Base-by-base conservation (phyloP, 495 filamentous ascomycete genomes). In the Penicillium cataractarum region DNA sequence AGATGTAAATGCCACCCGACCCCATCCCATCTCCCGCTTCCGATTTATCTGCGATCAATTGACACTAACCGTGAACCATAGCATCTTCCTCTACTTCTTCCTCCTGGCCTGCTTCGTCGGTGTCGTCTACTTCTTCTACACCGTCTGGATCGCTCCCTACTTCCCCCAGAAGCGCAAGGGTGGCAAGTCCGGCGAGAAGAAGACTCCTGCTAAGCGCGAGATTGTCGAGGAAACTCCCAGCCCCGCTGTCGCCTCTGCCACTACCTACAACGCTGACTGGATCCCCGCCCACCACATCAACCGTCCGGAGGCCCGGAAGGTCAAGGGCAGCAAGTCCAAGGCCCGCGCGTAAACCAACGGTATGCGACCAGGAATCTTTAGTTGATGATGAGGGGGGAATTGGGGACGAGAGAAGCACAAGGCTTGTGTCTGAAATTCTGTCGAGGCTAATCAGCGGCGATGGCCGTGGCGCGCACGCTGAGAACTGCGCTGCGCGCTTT, bases 51-150 rank as follows among this genome's bases (percentile, higher is more conserved):
- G 63, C 55, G 35, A 37, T 31, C 22, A 21, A 46, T 61, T 56
- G 21, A 6, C 21, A 63, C 65, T 82, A 65, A 82, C 48, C n/a
- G 15, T 54, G 39, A 39, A 48, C 57, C 32, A 22, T 62, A 96
- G 93, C 68, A 90, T 97, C 78, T 99, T 99, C 87, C 89, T 99
- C 61, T 99, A 98, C 82, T 87, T 97, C 75, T 86, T 98, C 83
- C 92, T 99, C 65, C 76, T 86, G 58, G 86, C 84, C 59, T 85
- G 81, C 70, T 93, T 96, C 73, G 86, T 73, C 65, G 92, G 89
- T 58, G 91, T 89, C 44, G 81, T 87, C 75, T 97, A 95, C 86
- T 97, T 96, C 76, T 93, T 97, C 79, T 99, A 99, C 84, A 95
- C 87, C 76, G 97, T 94, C 72, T 98, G 93, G 92, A 86, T 99